Evolutionary conservation across 2,329 filamentous ascomycete genomes (phyloP), one percentile per base, ranked within the genome.

Genomic region (Pseudogymnoascus sp.): DNA sequence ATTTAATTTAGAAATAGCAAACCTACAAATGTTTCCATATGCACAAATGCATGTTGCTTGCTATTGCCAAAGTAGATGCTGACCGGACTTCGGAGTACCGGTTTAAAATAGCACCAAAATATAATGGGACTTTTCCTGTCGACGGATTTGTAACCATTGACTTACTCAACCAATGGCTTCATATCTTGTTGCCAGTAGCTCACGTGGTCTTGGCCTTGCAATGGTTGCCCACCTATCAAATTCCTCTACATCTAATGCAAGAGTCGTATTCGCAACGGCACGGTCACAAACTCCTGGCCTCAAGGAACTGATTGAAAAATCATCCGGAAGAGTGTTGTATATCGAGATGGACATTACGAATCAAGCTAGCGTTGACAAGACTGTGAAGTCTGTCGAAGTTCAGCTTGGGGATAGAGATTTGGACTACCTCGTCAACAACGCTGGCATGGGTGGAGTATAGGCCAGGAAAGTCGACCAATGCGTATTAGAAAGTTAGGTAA

Each of bases 151-250:
- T 18, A 48, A 48, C 19, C 18, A 5, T 21, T 13, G 10, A 7
- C 18, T 39, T 45, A 13, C 21, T 45, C 26, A 26, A 3, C 41
- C 41, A 48, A 28, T 64, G 62, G 59, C 59, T 58, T 64, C 61
- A 19, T 64, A 64, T 19, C 30, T 64, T 10, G 57, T 68, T 21
- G 67, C 67, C 3, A 65, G 67, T 33, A 61, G 62, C 23, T 64
- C 63, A 38, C 65, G 65, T 4, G 67, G 66, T 18, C 63, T 68
- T 12, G 67, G 67, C 12, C 63, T 66, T 3, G 65, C 58, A 26
- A 66, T 66, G 28, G 59, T 61, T 18, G 45, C 58, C n/a, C 64
- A 67, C 15, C 64, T 68, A 34, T 63, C 63, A n/a, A 58, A 58
- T 41, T 58, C 41, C 15, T 10, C 28, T 58, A 26, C 15, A 18